phyloP scores from a whole-genome alignment of 768 basidiomycete species.

The Boletus sensibilis region DNA sequence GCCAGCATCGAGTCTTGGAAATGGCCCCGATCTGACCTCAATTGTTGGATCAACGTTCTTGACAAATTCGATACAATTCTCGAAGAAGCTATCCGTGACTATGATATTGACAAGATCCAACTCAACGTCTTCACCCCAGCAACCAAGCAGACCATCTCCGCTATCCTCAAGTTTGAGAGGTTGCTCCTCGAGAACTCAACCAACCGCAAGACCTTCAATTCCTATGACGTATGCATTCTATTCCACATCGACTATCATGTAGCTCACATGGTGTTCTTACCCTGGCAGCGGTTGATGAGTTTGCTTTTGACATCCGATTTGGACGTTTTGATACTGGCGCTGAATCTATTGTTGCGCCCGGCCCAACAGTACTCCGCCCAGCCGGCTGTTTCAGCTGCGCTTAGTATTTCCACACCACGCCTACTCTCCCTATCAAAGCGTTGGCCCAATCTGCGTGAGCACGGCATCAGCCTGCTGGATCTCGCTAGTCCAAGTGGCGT shows the following conservation, averaged over 20 bases:
- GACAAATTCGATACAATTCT: constrained; percentile 94
- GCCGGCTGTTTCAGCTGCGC: constrained; percentile 76
- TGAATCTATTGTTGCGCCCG: constrained; percentile 87
- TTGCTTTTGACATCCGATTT: constrained; percentile 87
- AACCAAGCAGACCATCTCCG: constrained; percentile 72
- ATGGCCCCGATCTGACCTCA: constrained; percentile 95
- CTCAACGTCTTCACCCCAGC: constrained; percentile 70
- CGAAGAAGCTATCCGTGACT: constrained; percentile 77
- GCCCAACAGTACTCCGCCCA: constrained; percentile 93
- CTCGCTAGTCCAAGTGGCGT: constrained; percentile 57
- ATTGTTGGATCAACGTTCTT: constrained; percentile 93
- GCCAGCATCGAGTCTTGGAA: constrained; percentile 77
- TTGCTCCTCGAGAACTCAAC: constrained; percentile 96
- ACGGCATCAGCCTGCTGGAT: constrained; percentile 73
- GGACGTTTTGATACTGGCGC: constrained; percentile 78
- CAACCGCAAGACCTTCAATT: constrained; percentile 92
- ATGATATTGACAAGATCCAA: constrained; percentile 85
- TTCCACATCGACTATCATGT: neutral
- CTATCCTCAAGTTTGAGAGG: constrained; percentile 86
- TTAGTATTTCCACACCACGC: constrained; percentile 79
- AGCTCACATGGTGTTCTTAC: constrained; percentile 8
- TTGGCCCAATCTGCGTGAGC: constrained; percentile 81
- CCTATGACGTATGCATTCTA: constrained; percentile 83
- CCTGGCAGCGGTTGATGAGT: constrained; percentile 77
- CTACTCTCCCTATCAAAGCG: constrained; percentile 81